Conservation (phyloP, 768 basidiomycete species). For the Calocera viscosa region DNA sequence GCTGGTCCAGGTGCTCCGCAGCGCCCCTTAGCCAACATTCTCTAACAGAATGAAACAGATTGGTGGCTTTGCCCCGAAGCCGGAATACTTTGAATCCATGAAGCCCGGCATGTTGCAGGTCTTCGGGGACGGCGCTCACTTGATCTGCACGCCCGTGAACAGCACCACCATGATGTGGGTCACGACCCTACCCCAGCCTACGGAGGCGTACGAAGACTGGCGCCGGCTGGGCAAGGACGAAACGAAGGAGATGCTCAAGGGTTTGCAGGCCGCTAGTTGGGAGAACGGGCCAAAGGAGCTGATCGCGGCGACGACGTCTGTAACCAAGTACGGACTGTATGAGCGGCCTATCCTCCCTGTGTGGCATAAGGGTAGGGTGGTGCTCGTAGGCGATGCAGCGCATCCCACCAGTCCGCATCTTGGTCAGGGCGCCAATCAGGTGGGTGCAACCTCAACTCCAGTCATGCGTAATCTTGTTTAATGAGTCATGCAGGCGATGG, state of each 20-base stretch:
- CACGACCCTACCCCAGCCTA: neutral
- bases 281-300: constrained; percentile 19
- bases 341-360: constrained; percentile 32
- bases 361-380: constrained; percentile 34
- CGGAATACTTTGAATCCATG: no score
- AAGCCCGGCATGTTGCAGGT: constrained; percentile 19
- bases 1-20: constrained; percentile 27
- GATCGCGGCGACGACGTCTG: constrained; percentile 18
- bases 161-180: neutral
- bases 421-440: constrained; percentile 39
- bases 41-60: neutral
- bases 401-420: constrained; percentile 38
- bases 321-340: constrained; percentile 34
- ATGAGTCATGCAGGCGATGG: neutral
- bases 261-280: constrained; percentile 20
- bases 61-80: constrained; percentile 15
- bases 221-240: constrained; percentile 33
- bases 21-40: neutral
- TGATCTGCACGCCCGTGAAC: neutral
- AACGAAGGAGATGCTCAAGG: constrained; percentile 20
- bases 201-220: constrained; percentile 23
- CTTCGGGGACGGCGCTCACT: constrained; percentile 30
- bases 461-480: neutral
- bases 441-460: constrained; percentile 14
- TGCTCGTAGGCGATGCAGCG: constrained; percentile 37